Percentiles rank a stretch among this genome's conserved stretches.
Evolutionary conservation across 2,329 filamentous ascomycete species (phyloP).

Genomic region (Mycosphaerella sp.): DNA sequence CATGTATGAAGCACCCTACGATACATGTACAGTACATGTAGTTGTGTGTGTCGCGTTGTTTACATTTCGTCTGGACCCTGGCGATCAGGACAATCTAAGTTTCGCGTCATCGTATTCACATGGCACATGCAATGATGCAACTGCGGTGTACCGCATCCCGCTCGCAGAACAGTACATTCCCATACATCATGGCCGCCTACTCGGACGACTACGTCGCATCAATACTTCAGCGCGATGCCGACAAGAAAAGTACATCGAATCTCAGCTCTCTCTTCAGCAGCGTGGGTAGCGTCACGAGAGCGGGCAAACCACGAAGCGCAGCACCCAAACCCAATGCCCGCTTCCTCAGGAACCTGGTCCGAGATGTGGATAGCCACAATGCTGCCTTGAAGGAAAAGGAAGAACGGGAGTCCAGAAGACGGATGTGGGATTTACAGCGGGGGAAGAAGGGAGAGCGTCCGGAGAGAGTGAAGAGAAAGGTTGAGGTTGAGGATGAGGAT

Average conservation of each 20-base stretch:
- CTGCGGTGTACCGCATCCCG: neutral
- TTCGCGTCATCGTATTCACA: neutral
- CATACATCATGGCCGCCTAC: neutral
- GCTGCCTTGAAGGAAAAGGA: conserved; percentile 78
- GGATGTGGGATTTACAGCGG: conserved; percentile 54
- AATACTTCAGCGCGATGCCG: conserved; percentile 74
- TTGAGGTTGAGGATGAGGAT: neutral
- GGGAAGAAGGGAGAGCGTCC: conserved; percentile 2
- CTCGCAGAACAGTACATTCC: neutral
- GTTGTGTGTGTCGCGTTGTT: neutral
- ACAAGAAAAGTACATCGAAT: conserved; percentile 41
- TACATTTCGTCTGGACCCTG: neutral
- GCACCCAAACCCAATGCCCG: conserved; percentile 84
- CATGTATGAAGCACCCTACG: neutral
- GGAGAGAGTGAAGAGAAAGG: neutral
- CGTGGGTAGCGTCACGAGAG: conserved; percentile 3
- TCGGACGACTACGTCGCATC: conserved; percentile 75
- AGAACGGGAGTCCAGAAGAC: conserved; percentile 66
- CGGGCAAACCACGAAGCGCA: conserved; percentile 18
- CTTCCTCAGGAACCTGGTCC: conserved; percentile 82
- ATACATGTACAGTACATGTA: no score
- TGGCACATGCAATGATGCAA: neutral
- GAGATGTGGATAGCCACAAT: conserved; percentile 84
- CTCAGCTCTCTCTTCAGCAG: neutral
- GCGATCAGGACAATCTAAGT: neutral